A percentile compares a stretch with the other conserved stretches of the same genome.
Evolutionary conservation across 495 filamentous ascomycete genomes (phyloP).

Genomic region (Amniculicola lignicola): DNA sequence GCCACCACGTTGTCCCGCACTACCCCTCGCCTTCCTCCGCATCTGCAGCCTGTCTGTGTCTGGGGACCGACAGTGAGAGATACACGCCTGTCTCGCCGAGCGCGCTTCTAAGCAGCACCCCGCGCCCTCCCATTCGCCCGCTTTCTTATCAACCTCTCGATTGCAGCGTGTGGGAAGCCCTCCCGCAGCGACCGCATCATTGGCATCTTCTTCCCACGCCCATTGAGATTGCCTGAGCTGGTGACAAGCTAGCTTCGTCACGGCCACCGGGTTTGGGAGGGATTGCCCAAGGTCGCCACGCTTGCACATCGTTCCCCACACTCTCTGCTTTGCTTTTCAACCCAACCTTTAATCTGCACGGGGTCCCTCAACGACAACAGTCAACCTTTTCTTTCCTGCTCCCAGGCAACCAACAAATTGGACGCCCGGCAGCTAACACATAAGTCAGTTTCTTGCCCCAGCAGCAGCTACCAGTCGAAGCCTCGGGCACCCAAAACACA

Average conservation of each 20-base stretch:
- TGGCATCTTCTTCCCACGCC: slow-evolving; percentile 11
- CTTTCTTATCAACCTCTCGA: slow-evolving; percentile 28
- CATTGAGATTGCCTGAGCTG: slow-evolving; percentile 1
- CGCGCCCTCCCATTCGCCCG: slow-evolving; percentile 31
- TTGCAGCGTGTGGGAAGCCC: too few relatives aligned
- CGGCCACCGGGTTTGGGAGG: too few relatives aligned
- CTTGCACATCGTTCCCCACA: neutral
- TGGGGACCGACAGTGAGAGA: too few relatives aligned
- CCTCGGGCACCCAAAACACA: slow-evolving; percentile 7
- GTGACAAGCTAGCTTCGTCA: too few relatives aligned
- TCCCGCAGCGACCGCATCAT: slow-evolving; percentile 22
- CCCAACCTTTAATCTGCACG: neutral
- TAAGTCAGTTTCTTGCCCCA: neutral
- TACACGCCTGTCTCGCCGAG: too few relatives aligned
- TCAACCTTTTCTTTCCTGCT: neutral
- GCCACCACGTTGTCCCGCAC: too few relatives aligned
- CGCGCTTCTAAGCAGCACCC: too few relatives aligned
- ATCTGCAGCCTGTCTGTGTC: slow-evolving; percentile 20
- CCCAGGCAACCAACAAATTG: slow-evolving; percentile 1
- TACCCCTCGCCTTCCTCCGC: slow-evolving; percentile 4
- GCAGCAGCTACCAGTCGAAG: neutral
- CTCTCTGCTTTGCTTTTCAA: slow-evolving; percentile 13
- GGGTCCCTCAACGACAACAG: neutral
- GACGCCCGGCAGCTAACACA: slow-evolving; percentile 13
- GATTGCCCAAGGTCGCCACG: too few relatives aligned